These are phyloP conservation scores for Spinacia oleracea DNA, from an alignment of 179 eudicot species.

Conservation along the genomic window DNA sequence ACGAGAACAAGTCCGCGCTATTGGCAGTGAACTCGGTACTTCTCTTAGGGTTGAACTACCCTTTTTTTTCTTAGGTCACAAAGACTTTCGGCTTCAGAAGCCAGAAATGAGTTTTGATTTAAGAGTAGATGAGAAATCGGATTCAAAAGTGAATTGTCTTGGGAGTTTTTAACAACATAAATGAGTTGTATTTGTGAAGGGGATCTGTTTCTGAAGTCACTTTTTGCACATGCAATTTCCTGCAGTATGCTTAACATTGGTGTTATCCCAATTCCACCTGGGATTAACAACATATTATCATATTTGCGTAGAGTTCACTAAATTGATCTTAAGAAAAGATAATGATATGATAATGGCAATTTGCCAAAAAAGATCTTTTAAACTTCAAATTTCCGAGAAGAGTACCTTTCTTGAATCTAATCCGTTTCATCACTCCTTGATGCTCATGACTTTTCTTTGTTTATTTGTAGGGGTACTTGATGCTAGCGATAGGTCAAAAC, in stretches of 20 bases:
- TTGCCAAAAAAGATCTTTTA: no score
- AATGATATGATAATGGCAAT: no score
- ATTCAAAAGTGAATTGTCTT: slow-evolving; percentile 48
- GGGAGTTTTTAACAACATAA: slow-evolving; percentile 53
- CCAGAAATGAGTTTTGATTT: slow-evolving; percentile 30
- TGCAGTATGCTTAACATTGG: slow-evolving; percentile 79
- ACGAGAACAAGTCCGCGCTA: slow-evolving; percentile 31
- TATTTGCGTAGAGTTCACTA: slow-evolving; percentile 44
- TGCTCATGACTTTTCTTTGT: no score
- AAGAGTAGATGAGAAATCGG: slow-evolving; percentile 49
- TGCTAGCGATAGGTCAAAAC: no score
- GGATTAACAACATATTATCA: slow-evolving; percentile 61
- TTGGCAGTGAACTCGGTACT: slow-evolving; percentile 44
- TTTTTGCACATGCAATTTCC: slow-evolving; percentile 40
- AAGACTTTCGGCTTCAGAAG: slow-evolving; percentile 50
- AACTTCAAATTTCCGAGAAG: no score
- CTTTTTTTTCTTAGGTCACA: slow-evolving; percentile 65
- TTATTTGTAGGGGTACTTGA: no score
- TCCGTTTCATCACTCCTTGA: no score
- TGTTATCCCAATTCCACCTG: slow-evolving; percentile 88
- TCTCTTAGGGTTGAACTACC: slow-evolving; percentile 42
- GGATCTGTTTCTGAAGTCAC: slow-evolving; percentile 22
- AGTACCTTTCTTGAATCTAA: no score
- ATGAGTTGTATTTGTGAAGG: slow-evolving; percentile 55
- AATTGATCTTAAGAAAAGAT: neutral